Conservation (phyloP, 1,139 yeast species). For the Hemisphaericaspora xylanilytica region DNA sequence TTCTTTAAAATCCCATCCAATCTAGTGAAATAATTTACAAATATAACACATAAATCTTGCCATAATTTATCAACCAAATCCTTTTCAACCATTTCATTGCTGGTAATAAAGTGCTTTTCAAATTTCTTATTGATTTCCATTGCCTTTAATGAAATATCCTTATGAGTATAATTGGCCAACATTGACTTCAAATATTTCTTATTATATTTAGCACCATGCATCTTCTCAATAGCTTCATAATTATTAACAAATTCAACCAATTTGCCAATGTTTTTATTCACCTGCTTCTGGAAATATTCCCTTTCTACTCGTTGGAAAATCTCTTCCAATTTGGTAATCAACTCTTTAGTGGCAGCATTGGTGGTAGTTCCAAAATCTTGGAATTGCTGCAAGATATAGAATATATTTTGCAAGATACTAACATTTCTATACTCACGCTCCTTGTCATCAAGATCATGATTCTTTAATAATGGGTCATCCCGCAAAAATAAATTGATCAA, state of each 20-base stretch:
- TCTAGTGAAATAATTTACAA: conserved; percentile 35
- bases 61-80: conserved; percentile 46
- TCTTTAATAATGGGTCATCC: conserved; percentile 46
- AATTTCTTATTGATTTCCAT: conserved; percentile 56
- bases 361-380: conserved; percentile 26
- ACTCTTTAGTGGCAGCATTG: conserved; percentile 28
- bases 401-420: conserved; percentile 61
- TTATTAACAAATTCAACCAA: conserved; percentile 64
- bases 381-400: conserved; percentile 54
- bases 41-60: conserved; percentile 40
- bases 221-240: conserved; percentile 52
- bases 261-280: conserved; percentile 53
- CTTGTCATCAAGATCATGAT: conserved; percentile 51
- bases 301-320: conserved; percentile 49
- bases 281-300: conserved; percentile 46
- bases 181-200: conserved; percentile 58
- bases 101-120: conserved; percentile 53
- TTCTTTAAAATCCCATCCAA: conserved; percentile 36
- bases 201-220: conserved; percentile 53
- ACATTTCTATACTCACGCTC: conserved; percentile 58
- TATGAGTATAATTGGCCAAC: conserved; percentile 52
- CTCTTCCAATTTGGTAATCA: conserved; percentile 43
- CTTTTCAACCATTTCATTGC: conserved; percentile 44
- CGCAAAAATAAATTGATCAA: conserved; percentile 36
- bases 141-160: conserved; percentile 57